A percentile compares a stretch with the other conserved stretches of the same genome.
phyloP scores from a whole-genome alignment of 2,329 filamentous ascomycete genomes.

The Curvularia hawaiiensis region DNA sequence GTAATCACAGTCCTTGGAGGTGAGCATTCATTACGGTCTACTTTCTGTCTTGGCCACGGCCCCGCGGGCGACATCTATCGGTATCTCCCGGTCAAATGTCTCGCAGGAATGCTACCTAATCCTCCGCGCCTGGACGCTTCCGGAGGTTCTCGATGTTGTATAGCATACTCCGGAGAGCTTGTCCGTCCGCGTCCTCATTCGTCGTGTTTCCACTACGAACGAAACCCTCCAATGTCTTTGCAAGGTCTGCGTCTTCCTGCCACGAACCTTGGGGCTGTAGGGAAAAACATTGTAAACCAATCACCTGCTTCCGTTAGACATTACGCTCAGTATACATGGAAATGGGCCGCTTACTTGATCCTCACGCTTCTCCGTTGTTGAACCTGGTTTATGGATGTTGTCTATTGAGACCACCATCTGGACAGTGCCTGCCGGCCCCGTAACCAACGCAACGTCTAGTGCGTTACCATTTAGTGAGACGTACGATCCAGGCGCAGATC shows the following conservation, averaged over 20 bases:
- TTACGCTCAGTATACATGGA: constrained; percentile 2
- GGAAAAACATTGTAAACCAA: constrained; percentile 36
- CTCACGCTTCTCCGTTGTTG: constrained; percentile 49
- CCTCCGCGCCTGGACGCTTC: constrained; percentile 52
- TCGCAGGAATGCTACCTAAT: constrained; percentile 27
- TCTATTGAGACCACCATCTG: constrained; percentile 59
- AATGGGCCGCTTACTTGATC: constrained; percentile 32
- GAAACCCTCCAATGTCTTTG: constrained; percentile 26
- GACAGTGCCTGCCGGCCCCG: constrained; percentile 12
- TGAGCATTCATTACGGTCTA: constrained; percentile 25
- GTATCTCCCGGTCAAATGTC: background rate
- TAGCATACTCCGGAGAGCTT: constrained; percentile 51
- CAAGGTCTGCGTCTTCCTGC: constrained; percentile 25
- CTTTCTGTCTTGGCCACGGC: constrained; percentile 14
- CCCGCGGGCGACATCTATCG: constrained; percentile 6
- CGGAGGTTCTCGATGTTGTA: constrained; percentile 57
- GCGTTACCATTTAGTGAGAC: constrained; percentile 68
- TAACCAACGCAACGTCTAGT: constrained; percentile 58
- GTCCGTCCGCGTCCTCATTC: constrained; percentile 34
- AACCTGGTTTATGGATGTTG: constrained; percentile 56
- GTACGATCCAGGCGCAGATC: constrained; percentile 46
- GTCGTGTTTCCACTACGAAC: constrained; percentile 21
- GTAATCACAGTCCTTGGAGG: constrained; percentile 22
- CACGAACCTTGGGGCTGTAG: constrained; percentile 28
- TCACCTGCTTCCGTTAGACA: constrained; percentile 25